A percentile compares a stretch with the other conserved stretches of the same genome.
Conservation (phyloP, 331 rosid species). For the Malus hybrid region DNA sequence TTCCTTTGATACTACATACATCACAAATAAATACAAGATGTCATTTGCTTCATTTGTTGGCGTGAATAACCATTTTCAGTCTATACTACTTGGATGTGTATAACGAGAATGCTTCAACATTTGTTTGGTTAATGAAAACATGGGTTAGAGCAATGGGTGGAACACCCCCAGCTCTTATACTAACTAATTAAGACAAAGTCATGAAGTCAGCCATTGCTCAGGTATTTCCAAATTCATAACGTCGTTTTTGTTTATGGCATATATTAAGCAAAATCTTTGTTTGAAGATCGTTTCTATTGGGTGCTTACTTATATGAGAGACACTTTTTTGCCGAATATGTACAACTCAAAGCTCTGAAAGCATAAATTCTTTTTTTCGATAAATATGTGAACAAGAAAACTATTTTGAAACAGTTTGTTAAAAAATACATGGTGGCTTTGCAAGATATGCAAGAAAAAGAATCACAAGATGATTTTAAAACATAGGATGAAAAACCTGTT, state of each 20-base stretch:
- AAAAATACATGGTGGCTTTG: neutral
- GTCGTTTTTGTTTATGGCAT: too few relatives aligned
- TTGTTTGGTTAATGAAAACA: neutral
- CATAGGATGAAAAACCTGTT: too few relatives aligned
- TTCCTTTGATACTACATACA: neutral
- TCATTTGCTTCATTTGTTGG: neutral
- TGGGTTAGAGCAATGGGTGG: neutral
- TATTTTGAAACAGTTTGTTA: neutral
- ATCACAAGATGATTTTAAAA: neutral
- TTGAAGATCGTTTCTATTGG: constrained; percentile 1
- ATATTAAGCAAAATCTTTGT: neutral
- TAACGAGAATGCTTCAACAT: neutral
- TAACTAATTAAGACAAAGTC: too few relatives aligned
- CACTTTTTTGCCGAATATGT: neutral
- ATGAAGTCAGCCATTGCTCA: too few relatives aligned
- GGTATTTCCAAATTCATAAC: too few relatives aligned
- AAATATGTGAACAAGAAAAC: constrained; percentile 5
- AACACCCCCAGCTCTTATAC: too few relatives aligned
- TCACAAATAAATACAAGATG: neutral
- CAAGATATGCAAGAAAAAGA: neutral
- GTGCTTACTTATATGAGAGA: neutral
- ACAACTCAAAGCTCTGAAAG: neutral
- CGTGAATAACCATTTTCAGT: constrained; percentile 1
- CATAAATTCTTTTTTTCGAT: neutral
- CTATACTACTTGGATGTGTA: neutral